These are phyloP conservation scores for Boletellus deceptivus DNA, from an alignment of 1,284 basidiomycete genomes.

Conservation along the genomic window DNA sequence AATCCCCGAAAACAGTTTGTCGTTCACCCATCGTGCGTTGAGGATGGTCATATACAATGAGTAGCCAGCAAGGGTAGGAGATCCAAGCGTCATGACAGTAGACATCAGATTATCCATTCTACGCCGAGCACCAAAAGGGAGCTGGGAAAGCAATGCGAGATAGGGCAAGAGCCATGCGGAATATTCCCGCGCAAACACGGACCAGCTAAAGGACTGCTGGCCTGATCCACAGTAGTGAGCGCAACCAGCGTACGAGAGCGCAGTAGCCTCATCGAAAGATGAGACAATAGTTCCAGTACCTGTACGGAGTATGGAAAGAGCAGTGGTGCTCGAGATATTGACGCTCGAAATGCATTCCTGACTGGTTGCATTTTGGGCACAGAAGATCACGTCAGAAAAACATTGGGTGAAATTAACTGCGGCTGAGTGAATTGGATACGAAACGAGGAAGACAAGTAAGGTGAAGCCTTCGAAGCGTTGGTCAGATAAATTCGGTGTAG, in stretches of 20 bases:
- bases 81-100: slow-evolving; percentile 32
- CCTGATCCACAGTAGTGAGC: slow-evolving; percentile 29
- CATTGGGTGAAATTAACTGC: slow-evolving; percentile 13
- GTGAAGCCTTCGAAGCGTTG: slow-evolving; percentile 1
- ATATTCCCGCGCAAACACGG: slow-evolving; percentile 40
- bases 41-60: slow-evolving; percentile 34
- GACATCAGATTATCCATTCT: slow-evolving; percentile 33
- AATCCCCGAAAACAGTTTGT: slow-evolving; percentile 20
- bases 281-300: slow-evolving; percentile 4
- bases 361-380: slow-evolving; percentile 7
- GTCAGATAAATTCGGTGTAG: slow-evolving; percentile 2
- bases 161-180: slow-evolving; percentile 46
- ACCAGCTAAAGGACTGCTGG: slow-evolving; percentile 37
- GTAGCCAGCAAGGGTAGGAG: slow-evolving; percentile 33
- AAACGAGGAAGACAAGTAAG: slow-evolving; percentile 1
- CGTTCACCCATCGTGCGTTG: slow-evolving; percentile 31
- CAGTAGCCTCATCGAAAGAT: slow-evolving; percentile 2
- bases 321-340: slow-evolving; percentile 13
- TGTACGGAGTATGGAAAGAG: slow-evolving; percentile 16
- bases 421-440: not conserved
- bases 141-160: slow-evolving; percentile 42
- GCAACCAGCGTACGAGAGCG: slow-evolving; percentile 32
- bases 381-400: slow-evolving; percentile 6
- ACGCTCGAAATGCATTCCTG: slow-evolving; percentile 2
- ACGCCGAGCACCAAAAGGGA: slow-evolving; percentile 39